Base-by-base conservation (phyloP, 139 green algal species). In the Limnomonas spitsbergensis region DNA sequence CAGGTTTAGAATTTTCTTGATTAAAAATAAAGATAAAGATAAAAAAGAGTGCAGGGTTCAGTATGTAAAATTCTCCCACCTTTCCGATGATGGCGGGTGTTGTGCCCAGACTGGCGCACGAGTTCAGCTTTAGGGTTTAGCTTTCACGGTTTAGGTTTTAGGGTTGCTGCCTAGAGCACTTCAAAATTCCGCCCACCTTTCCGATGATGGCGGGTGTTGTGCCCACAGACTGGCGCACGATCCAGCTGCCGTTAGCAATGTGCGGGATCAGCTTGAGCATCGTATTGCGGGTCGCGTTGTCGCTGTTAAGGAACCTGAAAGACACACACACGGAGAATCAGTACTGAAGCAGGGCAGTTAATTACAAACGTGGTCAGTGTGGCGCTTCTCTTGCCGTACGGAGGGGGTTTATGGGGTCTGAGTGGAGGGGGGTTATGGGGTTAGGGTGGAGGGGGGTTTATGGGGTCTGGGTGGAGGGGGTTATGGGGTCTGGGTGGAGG, bases 221-320 rank as follows among this genome's bases (percentile, higher is more conserved):
- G 38, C 88, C 88, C 29, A 93, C 88, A 29, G 24, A 39, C 68
- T 74, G 68, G 75, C 87, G 86, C 69, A 93, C 86, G 35, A 90
- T 78, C 88, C 88, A 93, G 42, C 54, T 82, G 70, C 87, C 88
- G 35, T 88, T 76, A 2, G 86, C 82, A 54, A 93, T 87, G 82
- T 88, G 82, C 0, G 88, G 88, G 61, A 93, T 91, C 68, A 93
- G 85, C 82, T 93, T 93, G 72, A 93, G 80, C 85, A 86, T 89
- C 29, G 70, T 80, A 69, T 85, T 88, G 73, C 88, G 85, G 2
- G 69, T 80, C 9, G 77, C 70, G 3, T 78, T 67, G 32, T 66
- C 71, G 56, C 82, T 83, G 37, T 80, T 79, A 34, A 89, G 71
- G 83, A 88, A 92, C 78, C 87, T 87, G 73, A 61, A 61, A 20